Conservation (phyloP, 2,329 filamentous ascomycete species). For the Chalara sp. region DNA sequence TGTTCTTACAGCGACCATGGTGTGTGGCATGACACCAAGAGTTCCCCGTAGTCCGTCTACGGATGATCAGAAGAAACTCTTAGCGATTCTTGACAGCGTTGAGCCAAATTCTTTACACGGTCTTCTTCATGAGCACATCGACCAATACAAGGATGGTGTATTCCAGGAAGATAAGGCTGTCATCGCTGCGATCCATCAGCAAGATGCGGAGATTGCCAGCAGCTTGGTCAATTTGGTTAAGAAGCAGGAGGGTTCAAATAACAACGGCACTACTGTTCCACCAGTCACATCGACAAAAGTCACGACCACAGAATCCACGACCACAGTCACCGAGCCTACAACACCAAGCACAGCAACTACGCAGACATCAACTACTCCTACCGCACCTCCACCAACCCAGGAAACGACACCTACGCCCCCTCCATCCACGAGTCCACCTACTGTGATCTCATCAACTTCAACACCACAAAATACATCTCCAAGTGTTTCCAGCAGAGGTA, state of each 20-base stretch:
- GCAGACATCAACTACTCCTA: too few relatives aligned
- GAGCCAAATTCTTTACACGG: slow-evolving; percentile 57
- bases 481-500: too few relatives aligned
- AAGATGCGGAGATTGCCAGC: slow-evolving; percentile 54
- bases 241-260: slow-evolving; percentile 38
- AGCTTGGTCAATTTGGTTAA: slow-evolving; percentile 59
- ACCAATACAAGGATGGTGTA: slow-evolving; percentile 61
- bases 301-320: not conserved
- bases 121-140: slow-evolving; percentile 56
- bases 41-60: not conserved
- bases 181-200: slow-evolving; percentile 54
- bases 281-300: slow-evolving; percentile 8
- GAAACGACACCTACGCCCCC: too few relatives aligned
- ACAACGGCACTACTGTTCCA: slow-evolving; percentile 10
- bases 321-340: not conserved
- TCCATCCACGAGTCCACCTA: too few relatives aligned
- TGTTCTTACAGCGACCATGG: slow-evolving; percentile 29
- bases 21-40: slow-evolving; percentile 15
- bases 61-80: slow-evolving; percentile 34
- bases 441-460: too few relatives aligned
- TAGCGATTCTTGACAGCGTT: slow-evolving; percentile 47
- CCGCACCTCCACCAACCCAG: too few relatives aligned
- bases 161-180: slow-evolving; percentile 58
- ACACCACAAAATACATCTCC: too few relatives aligned
- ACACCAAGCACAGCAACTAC: not conserved